Evolutionary conservation across 495 filamentous ascomycete genomes (phyloP).

Genomic region (Aspergillus hancockii): DNA sequence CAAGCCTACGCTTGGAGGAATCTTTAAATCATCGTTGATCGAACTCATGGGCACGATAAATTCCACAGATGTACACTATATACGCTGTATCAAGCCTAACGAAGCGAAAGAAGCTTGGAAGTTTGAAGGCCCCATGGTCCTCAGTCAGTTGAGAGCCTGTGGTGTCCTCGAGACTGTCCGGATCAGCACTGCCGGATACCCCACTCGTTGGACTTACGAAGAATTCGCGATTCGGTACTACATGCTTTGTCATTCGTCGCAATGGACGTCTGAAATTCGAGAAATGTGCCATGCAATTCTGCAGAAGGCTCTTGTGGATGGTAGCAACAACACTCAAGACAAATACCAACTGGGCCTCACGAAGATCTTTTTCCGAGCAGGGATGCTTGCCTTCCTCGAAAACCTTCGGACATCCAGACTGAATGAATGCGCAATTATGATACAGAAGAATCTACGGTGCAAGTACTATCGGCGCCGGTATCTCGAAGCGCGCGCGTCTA

Average conservation of each 20-base stretch:
- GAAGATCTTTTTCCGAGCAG: constrained; percentile 98
- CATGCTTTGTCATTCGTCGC: constrained; percentile 88
- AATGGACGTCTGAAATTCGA: constrained; percentile 92
- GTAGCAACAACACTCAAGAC: constrained; percentile 76
- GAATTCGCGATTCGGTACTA: constrained; percentile 98
- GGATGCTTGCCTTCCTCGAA: constrained; percentile 97
- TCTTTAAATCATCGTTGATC: constrained; percentile 97
- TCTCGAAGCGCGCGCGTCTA: constrained; percentile 78
- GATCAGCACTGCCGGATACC: constrained; percentile 97
- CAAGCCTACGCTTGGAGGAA: constrained; percentile 96
- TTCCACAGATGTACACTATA: constrained; percentile 97
- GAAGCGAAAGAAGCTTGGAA: constrained; percentile 97
- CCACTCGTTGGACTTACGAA: constrained; percentile 98
- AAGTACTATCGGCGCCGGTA: constrained; percentile 95
- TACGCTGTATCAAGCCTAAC: constrained; percentile 99
- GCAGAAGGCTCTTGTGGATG: constrained; percentile 81
- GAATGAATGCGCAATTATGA: constrained; percentile 95
- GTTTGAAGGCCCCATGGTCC: constrained; percentile 98
- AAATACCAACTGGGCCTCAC: constrained; percentile 96
- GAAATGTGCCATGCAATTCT: constrained; percentile 92
- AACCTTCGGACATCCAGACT: constrained; percentile 86
- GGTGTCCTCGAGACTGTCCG: constrained; percentile 98
- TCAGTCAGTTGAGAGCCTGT: constrained; percentile 95
- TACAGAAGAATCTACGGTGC: constrained; percentile 95
- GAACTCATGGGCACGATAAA: constrained; percentile 98